Conservation (phyloP, 2,329 filamentous ascomycete species). For the Fusarium abutilonis region DNA sequence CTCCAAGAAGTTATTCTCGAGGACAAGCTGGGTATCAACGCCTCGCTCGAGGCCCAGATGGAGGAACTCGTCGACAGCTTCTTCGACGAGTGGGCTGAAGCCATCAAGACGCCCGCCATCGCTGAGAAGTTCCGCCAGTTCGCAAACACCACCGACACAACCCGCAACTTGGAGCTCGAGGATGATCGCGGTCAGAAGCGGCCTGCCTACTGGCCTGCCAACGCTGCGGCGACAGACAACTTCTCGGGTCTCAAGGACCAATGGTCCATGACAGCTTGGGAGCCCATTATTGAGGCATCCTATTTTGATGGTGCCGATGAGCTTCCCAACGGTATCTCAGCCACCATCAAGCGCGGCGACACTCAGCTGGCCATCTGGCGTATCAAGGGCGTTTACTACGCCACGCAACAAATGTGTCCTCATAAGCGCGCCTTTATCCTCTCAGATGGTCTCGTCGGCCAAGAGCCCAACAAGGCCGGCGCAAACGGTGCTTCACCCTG, state of each 20-base stretch:
- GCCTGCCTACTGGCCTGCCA: conserved; percentile 81
- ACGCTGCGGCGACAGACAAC: conserved; percentile 71
- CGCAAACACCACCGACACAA: conserved; percentile 78
- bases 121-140: conserved; percentile 82
- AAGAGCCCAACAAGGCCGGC: conserved; percentile 55
- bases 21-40: conserved; percentile 86
- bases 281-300: conserved; percentile 76
- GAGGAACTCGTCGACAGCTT: conserved; percentile 81
- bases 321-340: conserved; percentile 75
- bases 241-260: conserved; percentile 71
- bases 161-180: conserved; percentile 75
- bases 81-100: conserved; percentile 93
- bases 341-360: conserved; percentile 84
- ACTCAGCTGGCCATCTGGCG: conserved; percentile 91
- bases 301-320: conserved; percentile 74
- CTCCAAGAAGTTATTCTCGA: conserved; percentile 83
- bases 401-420: conserved; percentile 93
- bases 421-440: conserved; percentile 93
- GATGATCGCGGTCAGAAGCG: conserved; percentile 77
- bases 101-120: conserved; percentile 73
- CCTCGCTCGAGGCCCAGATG: conserved; percentile 88
- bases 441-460: conserved; percentile 83
- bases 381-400: conserved; percentile 81
- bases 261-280: conserved; percentile 75
- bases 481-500: conserved; percentile 63